phyloP scores from a whole-genome alignment of 257 asterid genomes.

The Catharanthus roseus region DNA sequence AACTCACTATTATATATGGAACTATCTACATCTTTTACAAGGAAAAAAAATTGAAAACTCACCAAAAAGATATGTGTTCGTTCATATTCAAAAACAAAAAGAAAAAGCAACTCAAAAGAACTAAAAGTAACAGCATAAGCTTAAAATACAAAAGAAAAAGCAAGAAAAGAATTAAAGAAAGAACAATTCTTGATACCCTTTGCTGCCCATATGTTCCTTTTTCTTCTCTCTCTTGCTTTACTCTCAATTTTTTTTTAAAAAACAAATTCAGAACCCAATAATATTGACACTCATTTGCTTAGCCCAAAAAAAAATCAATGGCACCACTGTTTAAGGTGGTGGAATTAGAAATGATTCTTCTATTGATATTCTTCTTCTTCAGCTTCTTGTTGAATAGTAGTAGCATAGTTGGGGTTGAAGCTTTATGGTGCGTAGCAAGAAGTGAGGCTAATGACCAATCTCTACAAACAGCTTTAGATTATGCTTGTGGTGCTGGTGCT shows the following conservation, averaged over 20 bases:
- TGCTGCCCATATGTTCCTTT: not conserved
- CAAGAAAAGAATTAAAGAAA: not conserved
- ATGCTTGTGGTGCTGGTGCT: constrained; percentile 76
- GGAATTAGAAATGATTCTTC: constrained; percentile 9
- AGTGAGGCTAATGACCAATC: constrained; percentile 64
- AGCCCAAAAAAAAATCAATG: constrained; percentile 12
- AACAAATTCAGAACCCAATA: not conserved
- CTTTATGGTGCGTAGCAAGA: constrained; percentile 78
- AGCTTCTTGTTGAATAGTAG: no score
- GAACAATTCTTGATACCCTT: constrained; percentile 2
- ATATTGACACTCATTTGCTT: constrained; percentile 10
- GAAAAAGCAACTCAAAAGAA: constrained; percentile 20
- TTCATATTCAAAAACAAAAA: constrained; percentile 18
- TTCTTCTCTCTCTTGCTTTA: not conserved
- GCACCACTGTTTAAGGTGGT: constrained; percentile 23
- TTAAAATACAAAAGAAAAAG: constrained; percentile 2
- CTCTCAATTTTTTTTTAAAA: not conserved
- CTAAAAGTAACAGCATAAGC: constrained; percentile 5
- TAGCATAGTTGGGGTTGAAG: constrained; percentile 17
- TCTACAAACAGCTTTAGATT: constrained; percentile 60
- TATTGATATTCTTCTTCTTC: constrained; percentile 6
- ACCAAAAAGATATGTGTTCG: not conserved
- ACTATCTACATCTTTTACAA: no score
- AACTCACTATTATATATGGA: no score
- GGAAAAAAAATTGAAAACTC: no score